Evolutionary conservation across 192 early-diverging fungal species (phyloP).

Genomic region (Polychytrium aggregatum): DNA sequence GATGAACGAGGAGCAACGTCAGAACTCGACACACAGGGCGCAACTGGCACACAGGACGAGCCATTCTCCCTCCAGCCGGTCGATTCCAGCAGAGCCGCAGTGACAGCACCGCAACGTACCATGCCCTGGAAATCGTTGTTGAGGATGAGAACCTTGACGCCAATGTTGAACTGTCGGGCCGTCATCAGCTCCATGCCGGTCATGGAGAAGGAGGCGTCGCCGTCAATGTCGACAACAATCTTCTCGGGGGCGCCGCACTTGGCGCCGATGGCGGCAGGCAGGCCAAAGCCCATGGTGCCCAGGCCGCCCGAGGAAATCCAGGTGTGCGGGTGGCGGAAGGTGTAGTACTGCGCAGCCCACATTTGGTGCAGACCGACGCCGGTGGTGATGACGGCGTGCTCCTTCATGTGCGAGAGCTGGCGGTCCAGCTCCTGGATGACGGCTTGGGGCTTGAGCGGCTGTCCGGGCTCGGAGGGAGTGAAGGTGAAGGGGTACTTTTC

Average conservation of each 20-base stretch:
- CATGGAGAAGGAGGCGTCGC: slow-evolving; percentile 98
- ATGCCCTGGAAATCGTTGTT: slow-evolving; percentile 99
- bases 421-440: slow-evolving; percentile 85
- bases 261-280: slow-evolving; percentile 92
- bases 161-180: slow-evolving; percentile 93
- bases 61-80: no score
- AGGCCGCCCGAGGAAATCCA: slow-evolving; percentile 94
- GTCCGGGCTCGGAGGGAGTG: slow-evolving; percentile 43
- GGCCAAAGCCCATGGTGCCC: slow-evolving; percentile 98
- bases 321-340: slow-evolving; percentile 81
- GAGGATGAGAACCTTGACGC: slow-evolving; percentile 88
- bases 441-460: slow-evolving; percentile 80
- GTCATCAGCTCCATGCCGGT: slow-evolving; percentile 97
- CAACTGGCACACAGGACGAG: not conserved
- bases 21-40: no score
- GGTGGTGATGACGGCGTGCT: slow-evolving; percentile 88
- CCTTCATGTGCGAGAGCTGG: slow-evolving; percentile 72
- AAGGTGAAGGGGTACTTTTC: slow-evolving; percentile 83
- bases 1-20: no score
- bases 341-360: slow-evolving; percentile 95
- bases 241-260: slow-evolving; percentile 89
- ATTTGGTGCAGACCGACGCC: slow-evolving; percentile 99
- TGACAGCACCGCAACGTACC: slow-evolving; percentile 89
- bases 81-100: no score
- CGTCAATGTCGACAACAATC: slow-evolving; percentile 97